Evolutionary conservation across 129 eudicot genomes (phyloP).

Genomic region (Glebionis coronaria): DNA sequence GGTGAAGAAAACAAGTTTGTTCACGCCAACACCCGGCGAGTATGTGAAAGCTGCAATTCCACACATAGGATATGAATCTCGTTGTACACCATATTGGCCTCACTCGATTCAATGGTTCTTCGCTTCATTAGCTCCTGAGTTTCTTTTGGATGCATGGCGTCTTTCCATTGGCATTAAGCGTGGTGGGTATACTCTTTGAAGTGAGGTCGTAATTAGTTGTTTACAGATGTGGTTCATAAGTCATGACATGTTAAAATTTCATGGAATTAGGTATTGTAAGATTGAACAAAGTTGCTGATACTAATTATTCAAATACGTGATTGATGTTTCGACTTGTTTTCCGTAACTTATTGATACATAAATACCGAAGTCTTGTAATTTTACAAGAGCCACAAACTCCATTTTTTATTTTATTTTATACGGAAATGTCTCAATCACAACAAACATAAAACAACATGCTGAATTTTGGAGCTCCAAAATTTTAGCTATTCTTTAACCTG

Average conservation of each 20-base stretch:
- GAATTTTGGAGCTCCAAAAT: too few relatives aligned
- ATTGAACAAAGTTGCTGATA: neutral
- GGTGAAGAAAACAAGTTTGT: conserved; percentile 46
- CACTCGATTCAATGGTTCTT: conserved; percentile 69
- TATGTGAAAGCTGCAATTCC: conserved; percentile 51
- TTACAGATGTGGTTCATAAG: neutral
- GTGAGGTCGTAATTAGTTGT: neutral
- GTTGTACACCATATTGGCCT: conserved; percentile 68
- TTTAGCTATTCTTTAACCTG: too few relatives aligned
- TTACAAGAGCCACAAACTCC: too few relatives aligned
- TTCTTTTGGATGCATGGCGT: conserved; percentile 63
- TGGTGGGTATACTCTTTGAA: conserved; percentile 12
- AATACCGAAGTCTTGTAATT: too few relatives aligned
- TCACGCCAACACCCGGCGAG: conserved; percentile 57
- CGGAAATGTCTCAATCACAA: too few relatives aligned
- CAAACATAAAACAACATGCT: too few relatives aligned
- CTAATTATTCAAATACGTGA: neutral
- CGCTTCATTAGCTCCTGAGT: conserved; percentile 49
- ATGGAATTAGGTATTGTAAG: neutral
- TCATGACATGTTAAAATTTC: neutral
- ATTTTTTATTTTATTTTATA: too few relatives aligned
- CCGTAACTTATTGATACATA: too few relatives aligned
- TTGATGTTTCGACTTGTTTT: too few relatives aligned
- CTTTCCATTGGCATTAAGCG: conserved; percentile 63
- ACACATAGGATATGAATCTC: conserved; percentile 47